Evolutionary conservation across 2,329 filamentous ascomycete genomes (phyloP).

Genomic region (Coniosporium tulheliwenetii): DNA sequence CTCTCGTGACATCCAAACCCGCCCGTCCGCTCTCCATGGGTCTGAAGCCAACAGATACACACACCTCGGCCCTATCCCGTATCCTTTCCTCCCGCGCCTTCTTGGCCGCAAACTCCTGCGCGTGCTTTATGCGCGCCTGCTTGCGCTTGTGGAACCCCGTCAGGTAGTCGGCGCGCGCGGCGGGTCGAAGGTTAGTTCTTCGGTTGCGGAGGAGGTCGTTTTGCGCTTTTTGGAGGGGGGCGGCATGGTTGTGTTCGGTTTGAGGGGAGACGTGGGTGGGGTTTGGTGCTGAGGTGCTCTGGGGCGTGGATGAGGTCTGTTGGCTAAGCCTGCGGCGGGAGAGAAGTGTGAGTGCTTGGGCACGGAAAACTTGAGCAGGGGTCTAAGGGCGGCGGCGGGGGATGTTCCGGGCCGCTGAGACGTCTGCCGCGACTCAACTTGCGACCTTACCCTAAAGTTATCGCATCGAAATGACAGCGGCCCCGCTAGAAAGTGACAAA

Average conservation of each 20-base stretch:
- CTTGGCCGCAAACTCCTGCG: conserved; percentile 66
- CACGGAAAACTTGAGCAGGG: too few relatives aligned
- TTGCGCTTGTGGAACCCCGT: conserved; percentile 98
- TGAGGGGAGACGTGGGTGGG: too few relatives aligned
- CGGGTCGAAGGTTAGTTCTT: conserved; percentile 76
- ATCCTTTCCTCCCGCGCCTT: conserved; percentile 65
- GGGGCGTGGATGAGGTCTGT: too few relatives aligned
- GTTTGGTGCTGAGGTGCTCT: too few relatives aligned
- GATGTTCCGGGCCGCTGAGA: too few relatives aligned
- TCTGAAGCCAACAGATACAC: conserved; percentile 7
- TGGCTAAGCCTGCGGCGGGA: too few relatives aligned
- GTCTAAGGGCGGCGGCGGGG: too few relatives aligned
- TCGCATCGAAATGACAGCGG: too few relatives aligned
- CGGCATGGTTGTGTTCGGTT: conserved; percentile 24
- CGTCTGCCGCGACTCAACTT: too few relatives aligned
- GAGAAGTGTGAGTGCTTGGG: too few relatives aligned
- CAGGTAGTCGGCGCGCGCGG: conserved; percentile 70
- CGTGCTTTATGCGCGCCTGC: conserved; percentile 65
- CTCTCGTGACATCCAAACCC: neutral
- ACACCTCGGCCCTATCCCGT: conserved; percentile 58
- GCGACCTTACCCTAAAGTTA: too few relatives aligned
- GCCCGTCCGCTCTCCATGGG: neutral
- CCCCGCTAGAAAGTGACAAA: too few relatives aligned
- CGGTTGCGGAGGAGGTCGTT: conserved; percentile 38
- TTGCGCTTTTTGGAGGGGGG: conserved; percentile 54